Base-by-base conservation (phyloP, 2,329 filamentous ascomycete genomes). In the Purpureocillium lavendulum region DNA sequence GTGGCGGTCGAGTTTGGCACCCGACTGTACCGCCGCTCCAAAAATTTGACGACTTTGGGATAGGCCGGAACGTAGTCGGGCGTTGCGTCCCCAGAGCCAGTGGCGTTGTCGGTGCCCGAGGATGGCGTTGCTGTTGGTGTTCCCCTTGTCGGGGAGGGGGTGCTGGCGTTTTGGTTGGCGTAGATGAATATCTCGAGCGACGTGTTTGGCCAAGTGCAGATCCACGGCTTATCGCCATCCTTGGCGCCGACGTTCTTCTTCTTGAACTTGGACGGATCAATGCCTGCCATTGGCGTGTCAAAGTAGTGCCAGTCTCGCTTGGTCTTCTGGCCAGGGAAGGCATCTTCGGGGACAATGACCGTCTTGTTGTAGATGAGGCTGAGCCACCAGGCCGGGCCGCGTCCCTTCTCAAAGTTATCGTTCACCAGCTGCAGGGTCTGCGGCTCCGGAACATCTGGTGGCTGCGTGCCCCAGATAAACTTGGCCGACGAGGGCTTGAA, bases 181-280 rank as follows among this genome's bases (percentile, higher is more conserved):
- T 77, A 80, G 31, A 80, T 71, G 47, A 77, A 76, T 4, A 77
- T 55, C 38, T 79, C 73, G 5, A 79, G 59, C 3, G 66, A 60
- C 1, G 73, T 77, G 21, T 67, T 61, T 2, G 73, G 70, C 75
- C 75, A 80, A 2, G 62, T 70, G 51, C 75, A 80, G 16, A 79
- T 64, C 75, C 75, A 80, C 1, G 71, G 69, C 41, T 60, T 70
- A 35, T 77, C 73, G 2, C 74, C 75, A 0, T 56, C 53, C 42
- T 64, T 52, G 1, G 62, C 61, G 10, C 55, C 53, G 3, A 46
- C 40, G 6, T 43, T 49, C 26, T 48, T 45, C 36, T 36, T 50
- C 38, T 47, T 49, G 14, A 46, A 52, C 6, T 43, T 50, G 12
- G 49, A 39, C 1, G 63, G 62, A 14, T 50, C 47, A 32, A 51